Base-by-base conservation (phyloP, 2,329 filamentous ascomycete species). In the Grosmannia huntii region DNA sequence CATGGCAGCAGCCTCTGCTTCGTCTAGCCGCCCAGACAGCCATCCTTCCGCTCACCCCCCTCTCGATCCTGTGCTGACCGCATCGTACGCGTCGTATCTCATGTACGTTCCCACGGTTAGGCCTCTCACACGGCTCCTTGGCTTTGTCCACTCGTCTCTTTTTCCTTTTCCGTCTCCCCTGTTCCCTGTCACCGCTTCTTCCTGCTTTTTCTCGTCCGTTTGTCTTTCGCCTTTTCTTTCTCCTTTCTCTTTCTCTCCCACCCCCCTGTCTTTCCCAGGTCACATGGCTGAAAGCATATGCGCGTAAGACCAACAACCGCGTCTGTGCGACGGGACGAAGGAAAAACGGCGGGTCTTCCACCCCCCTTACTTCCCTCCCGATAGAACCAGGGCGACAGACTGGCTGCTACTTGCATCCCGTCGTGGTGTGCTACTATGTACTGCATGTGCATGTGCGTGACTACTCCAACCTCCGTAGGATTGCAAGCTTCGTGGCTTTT, bases 151-250 rank as follows among this genome's bases (percentile, higher is more conserved):
- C n/a, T n/a, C 41, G n/a, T 21, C 21, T 25, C 21, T 25, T 23
- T 49, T 49, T 49, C 46, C 21, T 21, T 25, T 49, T 38, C 21
- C 28, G 55, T 5, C 23, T 41, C 44, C 61, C 61, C 60, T 62
- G 61, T 59, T 62, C 61, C 61, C 58, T 62, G 61, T 62, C 60
- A 62, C 61, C 61, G 61, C 60, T 60, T 61, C 44, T n/a, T 61
- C 44, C 14, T 19, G 4, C 19, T 36, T 25, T 51, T 53, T 31
- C 11, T n/a, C 31, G 16, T 33, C 14, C 3, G 23, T 27, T 33
- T 14, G 14, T 27, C 50, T 46, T 25, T 16, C n/a, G 19, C 21
- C 50, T 53, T 49, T n/a, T 27, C n/a, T 7, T 31, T 25, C 23
- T 31, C 14, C 23, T 11, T n/a, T n/a, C 5, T 21, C 23, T n/a